Evolutionary conservation across 352 stramenopile species (phyloP), one percentile per base, ranked within the genome.

Genomic region (Globisporangium nunn): DNA sequence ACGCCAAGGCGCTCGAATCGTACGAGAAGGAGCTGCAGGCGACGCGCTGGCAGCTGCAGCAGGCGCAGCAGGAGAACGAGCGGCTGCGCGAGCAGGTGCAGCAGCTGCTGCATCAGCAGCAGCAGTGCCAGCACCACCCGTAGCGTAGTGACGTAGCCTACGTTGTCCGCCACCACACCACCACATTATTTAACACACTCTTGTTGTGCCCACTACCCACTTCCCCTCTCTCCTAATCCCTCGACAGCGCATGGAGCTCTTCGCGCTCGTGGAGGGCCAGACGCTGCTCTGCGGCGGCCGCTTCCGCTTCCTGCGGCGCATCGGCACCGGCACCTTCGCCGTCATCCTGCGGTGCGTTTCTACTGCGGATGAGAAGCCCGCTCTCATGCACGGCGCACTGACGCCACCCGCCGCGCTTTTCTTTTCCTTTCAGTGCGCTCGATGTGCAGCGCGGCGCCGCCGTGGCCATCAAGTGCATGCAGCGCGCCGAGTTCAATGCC

Each of bases 31-130:
- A 90, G 58, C 64, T 88, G 45, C 65, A 85, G 61, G 69, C 67
- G 56, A 62, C 90, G 54, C 76, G 74, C 35, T 82, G 75, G 73
- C 61, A 87, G 59, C 63, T 93, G 48, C 71, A 88, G 43, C 75
- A 89, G 58, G 74, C 76, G n/a, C 74, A 89, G 62, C 74, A 85
- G 47, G 75, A 93, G 46, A 90, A 89, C n/a, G 67, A 84, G 51
- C 76, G 69, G n/a, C 59, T 93, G 59, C 76, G 76, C 29, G 64
- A 75, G n/a, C 71, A 88, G 53, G 56, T 87, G 45, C 55, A 46
- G 23, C 37, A 61, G 23, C 45, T 40, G 47, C 33, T 37, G 33
- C 33, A 37, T 37, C 33, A 37, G 6, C 33, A 37, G 33, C 33
- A 37, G 10, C 53, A 57, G 30, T 54, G 63, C 47, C 46, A 54